phyloP scores from a whole-genome alignment of 2,329 filamentous ascomycete genomes.

The Chaetomium sp. region DNA sequence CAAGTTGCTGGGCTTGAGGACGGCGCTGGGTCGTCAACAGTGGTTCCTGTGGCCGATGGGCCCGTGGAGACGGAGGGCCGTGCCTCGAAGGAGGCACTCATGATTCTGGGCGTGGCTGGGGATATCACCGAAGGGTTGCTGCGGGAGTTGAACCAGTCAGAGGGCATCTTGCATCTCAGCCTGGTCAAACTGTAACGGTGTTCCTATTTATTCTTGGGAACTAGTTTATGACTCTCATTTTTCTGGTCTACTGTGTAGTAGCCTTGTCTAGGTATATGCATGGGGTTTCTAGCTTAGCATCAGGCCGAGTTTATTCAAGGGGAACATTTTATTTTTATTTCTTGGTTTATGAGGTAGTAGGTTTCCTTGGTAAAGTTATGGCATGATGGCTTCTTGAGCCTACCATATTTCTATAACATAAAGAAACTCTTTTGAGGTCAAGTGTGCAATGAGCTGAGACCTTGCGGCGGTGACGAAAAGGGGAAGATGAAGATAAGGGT shows the following conservation, averaged over 20 bases:
- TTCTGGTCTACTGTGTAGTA: neutral
- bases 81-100: slow-evolving; percentile 68
- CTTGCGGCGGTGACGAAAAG: neutral
- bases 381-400: neutral
- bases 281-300: neutral
- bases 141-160: slow-evolving; percentile 50
- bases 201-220: neutral
- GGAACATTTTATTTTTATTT: neutral
- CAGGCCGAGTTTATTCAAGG: neutral
- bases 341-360: neutral
- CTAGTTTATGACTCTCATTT: neutral
- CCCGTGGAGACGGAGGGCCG: slow-evolving; percentile 35
- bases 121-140: slow-evolving; percentile 61
- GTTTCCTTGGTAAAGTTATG: neutral
- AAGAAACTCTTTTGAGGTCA: neutral
- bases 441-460: neutral
- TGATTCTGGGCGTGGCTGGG: slow-evolving; percentile 76
- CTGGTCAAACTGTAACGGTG: slow-evolving; percentile 48
- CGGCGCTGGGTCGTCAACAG: slow-evolving; percentile 16
- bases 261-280: neutral
- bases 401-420: neutral
- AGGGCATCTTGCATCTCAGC: slow-evolving; percentile 60
- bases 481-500: neutral
- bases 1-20: slow-evolving; percentile 62
- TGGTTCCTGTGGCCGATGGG: slow-evolving; percentile 32